Evolutionary conservation across 1,284 basidiomycete species (phyloP).

Genomic region (Retiboletus flavoniger): DNA sequence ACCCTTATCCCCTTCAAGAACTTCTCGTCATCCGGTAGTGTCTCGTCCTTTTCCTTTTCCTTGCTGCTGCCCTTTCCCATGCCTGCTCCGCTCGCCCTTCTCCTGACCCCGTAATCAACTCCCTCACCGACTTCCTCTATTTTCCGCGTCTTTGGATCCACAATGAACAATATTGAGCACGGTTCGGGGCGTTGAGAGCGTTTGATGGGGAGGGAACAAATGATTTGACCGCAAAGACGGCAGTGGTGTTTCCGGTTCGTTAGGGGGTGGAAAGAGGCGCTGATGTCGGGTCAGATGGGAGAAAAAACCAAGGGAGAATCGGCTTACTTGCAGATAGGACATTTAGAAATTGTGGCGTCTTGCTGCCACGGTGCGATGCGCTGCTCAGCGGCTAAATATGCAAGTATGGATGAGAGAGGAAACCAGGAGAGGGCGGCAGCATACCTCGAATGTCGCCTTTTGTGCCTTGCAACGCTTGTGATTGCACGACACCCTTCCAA

Average conservation of each 20-base stretch:
- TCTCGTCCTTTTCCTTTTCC: slow-evolving; percentile 40
- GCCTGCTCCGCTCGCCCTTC: slow-evolving; percentile 33
- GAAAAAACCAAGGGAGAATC: neutral
- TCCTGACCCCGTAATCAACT: slow-evolving; percentile 79
- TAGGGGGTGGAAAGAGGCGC: slow-evolving; percentile 82
- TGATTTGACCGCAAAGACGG: slow-evolving; percentile 88
- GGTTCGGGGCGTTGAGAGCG: slow-evolving; percentile 63
- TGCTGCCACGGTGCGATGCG: slow-evolving; percentile 94
- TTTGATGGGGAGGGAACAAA: slow-evolving; percentile 88
- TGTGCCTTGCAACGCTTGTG: slow-evolving; percentile 39
- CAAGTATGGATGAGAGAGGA: slow-evolving; percentile 8
- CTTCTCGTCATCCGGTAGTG: slow-evolving; percentile 64
- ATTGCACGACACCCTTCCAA: slow-evolving; percentile 57
- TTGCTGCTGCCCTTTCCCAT: slow-evolving; percentile 35
- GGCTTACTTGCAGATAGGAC: slow-evolving; percentile 83
- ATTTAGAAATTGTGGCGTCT: slow-evolving; percentile 72
- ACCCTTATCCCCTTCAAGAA: slow-evolving; percentile 82
- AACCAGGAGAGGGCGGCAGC: slow-evolving; percentile 9
- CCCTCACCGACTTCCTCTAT: slow-evolving; percentile 87
- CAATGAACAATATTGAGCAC: slow-evolving; percentile 80
- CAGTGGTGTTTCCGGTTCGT: slow-evolving; percentile 97
- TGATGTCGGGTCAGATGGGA: slow-evolving; percentile 27
- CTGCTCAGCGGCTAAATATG: slow-evolving; percentile 74
- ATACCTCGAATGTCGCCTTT: slow-evolving; percentile 62
- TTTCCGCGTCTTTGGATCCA: slow-evolving; percentile 68